Conservation (phyloP, 805 yeast genomes). For the Cyberlindnera xylosilytica region DNA sequence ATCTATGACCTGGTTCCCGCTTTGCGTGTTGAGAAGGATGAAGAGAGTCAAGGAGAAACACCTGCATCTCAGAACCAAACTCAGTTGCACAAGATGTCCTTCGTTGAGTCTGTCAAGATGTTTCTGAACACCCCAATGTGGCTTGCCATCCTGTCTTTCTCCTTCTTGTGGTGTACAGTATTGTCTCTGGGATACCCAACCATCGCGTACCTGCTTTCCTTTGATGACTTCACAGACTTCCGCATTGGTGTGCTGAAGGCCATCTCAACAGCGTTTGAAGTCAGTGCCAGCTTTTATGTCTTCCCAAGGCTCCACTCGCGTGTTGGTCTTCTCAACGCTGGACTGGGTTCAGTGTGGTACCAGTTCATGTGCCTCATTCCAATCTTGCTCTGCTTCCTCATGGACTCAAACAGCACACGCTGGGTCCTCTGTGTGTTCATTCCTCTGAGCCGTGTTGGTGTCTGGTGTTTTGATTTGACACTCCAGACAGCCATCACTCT, state of each 20-base stretch:
- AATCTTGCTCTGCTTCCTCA: constrained; percentile 22
- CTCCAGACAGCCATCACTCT: constrained; percentile 34
- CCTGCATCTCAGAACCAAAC: not conserved
- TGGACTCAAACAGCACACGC: constrained; percentile 12
- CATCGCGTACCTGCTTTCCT: constrained; percentile 33
- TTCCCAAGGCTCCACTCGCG: constrained; percentile 28
- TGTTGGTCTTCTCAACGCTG: constrained; percentile 31
- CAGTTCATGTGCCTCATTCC: constrained; percentile 29
- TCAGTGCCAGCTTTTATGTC: constrained; percentile 30
- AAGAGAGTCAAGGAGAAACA: not conserved
- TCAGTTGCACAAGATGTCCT: constrained; percentile 9
- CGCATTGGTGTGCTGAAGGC: constrained; percentile 33
- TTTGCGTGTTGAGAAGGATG: constrained; percentile 13
- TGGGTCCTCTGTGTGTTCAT: constrained; percentile 25
- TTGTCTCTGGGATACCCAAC: constrained; percentile 37
- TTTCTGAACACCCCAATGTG: constrained; percentile 29
- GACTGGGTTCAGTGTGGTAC: constrained; percentile 28
- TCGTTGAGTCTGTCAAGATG: constrained; percentile 12
- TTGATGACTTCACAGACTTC: constrained; percentile 29
- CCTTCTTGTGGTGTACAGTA: constrained; percentile 35
- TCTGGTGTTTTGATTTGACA: constrained; percentile 41
- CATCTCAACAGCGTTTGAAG: constrained; percentile 32
- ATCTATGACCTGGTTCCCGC: constrained; percentile 32
- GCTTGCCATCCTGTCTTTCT: constrained; percentile 30
- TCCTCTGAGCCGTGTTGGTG: constrained; percentile 35